These are phyloP conservation scores for Trichoderma virens DNA, from an alignment of 495 filamentous ascomycete species.

Conservation along the genomic window DNA sequence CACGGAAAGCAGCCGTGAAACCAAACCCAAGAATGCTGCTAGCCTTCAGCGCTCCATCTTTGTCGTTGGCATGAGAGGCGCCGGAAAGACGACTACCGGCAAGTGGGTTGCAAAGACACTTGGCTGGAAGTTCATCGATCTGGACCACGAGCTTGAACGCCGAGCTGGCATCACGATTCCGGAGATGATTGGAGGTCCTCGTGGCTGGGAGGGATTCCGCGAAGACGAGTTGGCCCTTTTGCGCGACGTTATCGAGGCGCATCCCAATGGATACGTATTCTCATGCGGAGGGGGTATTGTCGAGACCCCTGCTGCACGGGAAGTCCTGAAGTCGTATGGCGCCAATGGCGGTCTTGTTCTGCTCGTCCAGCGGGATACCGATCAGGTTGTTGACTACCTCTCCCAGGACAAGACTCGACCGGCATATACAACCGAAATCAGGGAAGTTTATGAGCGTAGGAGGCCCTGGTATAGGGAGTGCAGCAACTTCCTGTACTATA, in stretches of 20 bases:
- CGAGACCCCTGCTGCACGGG: constrained; percentile 74
- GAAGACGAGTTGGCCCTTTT: constrained; percentile 72
- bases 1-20: constrained; percentile 27
- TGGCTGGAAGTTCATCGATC: constrained; percentile 70
- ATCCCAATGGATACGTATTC: constrained; percentile 70
- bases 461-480: constrained; percentile 89
- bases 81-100: constrained; percentile 91
- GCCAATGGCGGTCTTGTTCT: constrained; percentile 81
- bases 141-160: constrained; percentile 79
- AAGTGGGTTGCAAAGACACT: constrained; percentile 71
- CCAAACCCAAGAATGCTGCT: constrained; percentile 31
- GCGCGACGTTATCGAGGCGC: constrained; percentile 61
- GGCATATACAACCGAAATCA: constrained; percentile 90
- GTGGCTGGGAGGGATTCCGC: constrained; percentile 86
- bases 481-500: constrained; percentile 93
- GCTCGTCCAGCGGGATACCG: constrained; percentile 78
- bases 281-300: constrained; percentile 93
- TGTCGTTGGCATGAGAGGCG: constrained; percentile 96
- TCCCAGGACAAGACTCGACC: constrained; percentile 85
- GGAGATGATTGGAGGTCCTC: constrained; percentile 62
- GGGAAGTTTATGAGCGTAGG: constrained; percentile 82
- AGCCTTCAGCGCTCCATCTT: constrained; percentile 59
- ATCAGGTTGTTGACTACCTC: constrained; percentile 82
- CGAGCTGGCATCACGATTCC: constrained; percentile 68
- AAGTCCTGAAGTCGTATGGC: constrained; percentile 66